Percentiles rank a stretch among this genome's conserved stretches.
These are phyloP conservation scores for Nothophytophthora sp. DNA, from an alignment of 352 stramenopile species.

Conservation along the genomic window DNA sequence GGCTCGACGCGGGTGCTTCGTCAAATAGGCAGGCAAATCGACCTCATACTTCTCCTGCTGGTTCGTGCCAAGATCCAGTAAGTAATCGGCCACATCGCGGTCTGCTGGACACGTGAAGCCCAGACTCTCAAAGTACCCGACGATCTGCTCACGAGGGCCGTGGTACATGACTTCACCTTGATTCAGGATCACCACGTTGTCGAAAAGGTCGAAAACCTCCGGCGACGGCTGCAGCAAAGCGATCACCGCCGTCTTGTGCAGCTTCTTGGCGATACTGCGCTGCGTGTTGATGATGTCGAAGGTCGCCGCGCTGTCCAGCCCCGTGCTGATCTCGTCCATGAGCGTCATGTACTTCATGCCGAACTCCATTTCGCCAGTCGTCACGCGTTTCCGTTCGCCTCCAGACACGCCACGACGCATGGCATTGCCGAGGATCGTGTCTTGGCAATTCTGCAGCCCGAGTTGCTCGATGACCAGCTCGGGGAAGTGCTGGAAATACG, in stretches of 20 bases:
- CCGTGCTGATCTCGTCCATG: slow-evolving; percentile 82
- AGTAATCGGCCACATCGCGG: too few relatives aligned
- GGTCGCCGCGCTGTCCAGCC: slow-evolving; percentile 57
- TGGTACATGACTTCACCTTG: slow-evolving; percentile 22
- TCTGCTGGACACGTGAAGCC: too few relatives aligned
- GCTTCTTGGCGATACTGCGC: slow-evolving; percentile 40
- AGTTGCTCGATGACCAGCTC: slow-evolving; percentile 43
- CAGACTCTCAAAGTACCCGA: too few relatives aligned
- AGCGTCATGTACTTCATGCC: slow-evolving; percentile 66
- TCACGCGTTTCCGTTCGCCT: slow-evolving; percentile 81
- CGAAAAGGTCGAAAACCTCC: slow-evolving; percentile 50
- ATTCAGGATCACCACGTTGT: slow-evolving; percentile 51
- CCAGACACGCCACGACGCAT: slow-evolving; percentile 71
- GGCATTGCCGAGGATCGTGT: too few relatives aligned
- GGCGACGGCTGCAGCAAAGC: slow-evolving; percentile 84
- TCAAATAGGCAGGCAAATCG: too few relatives aligned
- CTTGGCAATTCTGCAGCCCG: too few relatives aligned
- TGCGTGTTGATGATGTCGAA: slow-evolving; percentile 55
- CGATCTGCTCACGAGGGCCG: slow-evolving; percentile 48
- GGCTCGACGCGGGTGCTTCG: too few relatives aligned
- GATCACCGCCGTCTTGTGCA: slow-evolving; percentile 62
- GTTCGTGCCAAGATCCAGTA: too few relatives aligned
- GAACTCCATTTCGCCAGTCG: slow-evolving; percentile 87
- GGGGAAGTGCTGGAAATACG: slow-evolving; percentile 36
- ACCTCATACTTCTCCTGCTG: too few relatives aligned